Evolutionary conservation across 768 basidiomycete species (phyloP), one percentile per base, ranked within the genome.

Genomic region (Crassisporium funariophilum): DNA sequence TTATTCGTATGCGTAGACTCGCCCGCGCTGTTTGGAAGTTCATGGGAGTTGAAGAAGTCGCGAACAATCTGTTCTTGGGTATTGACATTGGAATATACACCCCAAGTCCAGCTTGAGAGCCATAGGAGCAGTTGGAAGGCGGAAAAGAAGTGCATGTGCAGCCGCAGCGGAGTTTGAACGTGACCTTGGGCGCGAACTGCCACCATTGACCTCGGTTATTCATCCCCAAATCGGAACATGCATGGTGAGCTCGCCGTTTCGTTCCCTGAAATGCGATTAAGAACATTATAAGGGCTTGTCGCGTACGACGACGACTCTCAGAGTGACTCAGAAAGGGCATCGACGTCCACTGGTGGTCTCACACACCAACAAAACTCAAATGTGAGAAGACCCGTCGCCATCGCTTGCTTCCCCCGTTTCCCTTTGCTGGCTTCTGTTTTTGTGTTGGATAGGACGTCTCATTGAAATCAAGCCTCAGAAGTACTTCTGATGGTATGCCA

Each of bases 1-100:
- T 98, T 98, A 62, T 98, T 99, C 5, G 95, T 97, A 62, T 97
- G 93, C 22, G 64, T 63, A 12, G 75, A 75, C n/a, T 49, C 52
- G 19, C 44, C 41, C 16, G 11, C 38, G 6, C 51, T 52, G 4
- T 58, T 61, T 9, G 60, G 44, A 4, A 57, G 47, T 15, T 58
- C 67, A 66, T 73, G 69, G 41, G 68, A 63, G 5, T 58, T 63
- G 56, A 82, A 79, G 63, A 82, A 81, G 24, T 75, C 65, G 25
- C 64, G 60, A 22, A 75, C 71, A 21, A 66, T 61, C 22, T 71
- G 65, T 46, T 73, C 71, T 25, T 73, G 67, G 12, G 58, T 34
- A 24, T 65, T 48, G 7, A 7, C 27, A 10, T 53, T 45, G 6
- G 65, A 67, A 23, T 54, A 54, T 40, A 55, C 48, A 17, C 58